Percentiles rank a stretch among this genome's conserved stretches.
Conservation (phyloP, 2,329 filamentous ascomycete species). For the Alternaria gansuensis region DNA sequence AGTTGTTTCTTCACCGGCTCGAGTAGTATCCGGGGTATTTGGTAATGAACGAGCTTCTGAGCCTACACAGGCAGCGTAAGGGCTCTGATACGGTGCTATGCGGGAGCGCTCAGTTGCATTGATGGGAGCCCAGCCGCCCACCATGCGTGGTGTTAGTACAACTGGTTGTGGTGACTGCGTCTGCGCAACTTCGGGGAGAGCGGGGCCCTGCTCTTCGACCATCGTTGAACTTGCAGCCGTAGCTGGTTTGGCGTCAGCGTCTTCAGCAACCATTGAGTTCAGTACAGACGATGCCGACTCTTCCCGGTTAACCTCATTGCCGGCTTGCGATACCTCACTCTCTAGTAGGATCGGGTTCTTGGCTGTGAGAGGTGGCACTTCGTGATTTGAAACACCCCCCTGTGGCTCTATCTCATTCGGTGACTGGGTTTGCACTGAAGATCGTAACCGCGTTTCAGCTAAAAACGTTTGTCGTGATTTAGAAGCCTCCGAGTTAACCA, state of each 20-base stretch:
- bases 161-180: constrained; percentile 3
- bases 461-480: background rate
- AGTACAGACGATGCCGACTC: background rate
- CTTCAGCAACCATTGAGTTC: background rate
- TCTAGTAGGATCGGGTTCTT: background rate
- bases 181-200: background rate
- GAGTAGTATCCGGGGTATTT: background rate
- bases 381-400: background rate
- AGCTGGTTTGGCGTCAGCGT: background rate
- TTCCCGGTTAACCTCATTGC: background rate
- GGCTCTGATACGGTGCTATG: constrained; percentile 29
- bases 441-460: background rate
- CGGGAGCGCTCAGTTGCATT: constrained; percentile 20
- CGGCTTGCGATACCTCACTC: background rate
- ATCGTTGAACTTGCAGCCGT: background rate
- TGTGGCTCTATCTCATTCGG: background rate
- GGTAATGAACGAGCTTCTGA: background rate
- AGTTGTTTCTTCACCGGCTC: background rate
- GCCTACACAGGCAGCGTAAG: constrained; percentile 23
- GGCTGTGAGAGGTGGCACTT: background rate
- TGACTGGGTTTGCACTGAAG: constrained; percentile 1
- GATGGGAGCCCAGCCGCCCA: constrained; percentile 31
- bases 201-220: background rate
- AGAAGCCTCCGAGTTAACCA: background rate
- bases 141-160: constrained; percentile 3